A percentile compares a stretch with the other conserved stretches of the same genome.
Evolutionary conservation across 306 rosid species (phyloP).

Genomic region (Begonia fuchsioides): DNA sequence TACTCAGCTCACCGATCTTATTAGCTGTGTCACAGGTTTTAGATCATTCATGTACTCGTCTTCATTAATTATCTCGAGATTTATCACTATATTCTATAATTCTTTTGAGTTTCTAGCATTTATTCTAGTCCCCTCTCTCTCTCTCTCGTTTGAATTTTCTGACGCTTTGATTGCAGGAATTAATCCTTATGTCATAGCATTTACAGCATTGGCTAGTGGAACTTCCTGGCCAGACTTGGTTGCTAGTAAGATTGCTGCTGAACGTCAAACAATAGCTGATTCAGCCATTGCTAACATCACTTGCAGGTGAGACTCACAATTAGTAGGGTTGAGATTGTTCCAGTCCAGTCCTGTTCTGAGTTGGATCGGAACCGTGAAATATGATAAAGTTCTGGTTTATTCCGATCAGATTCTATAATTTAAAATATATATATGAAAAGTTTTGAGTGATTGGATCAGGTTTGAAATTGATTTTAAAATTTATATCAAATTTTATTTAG

Average conservation of each 20-base stretch:
- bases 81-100: too few relatives aligned
- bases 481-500: too few relatives aligned
- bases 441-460: too few relatives aligned
- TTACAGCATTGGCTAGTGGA: constrained; percentile 83
- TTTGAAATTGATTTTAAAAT: too few relatives aligned
- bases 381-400: too few relatives aligned
- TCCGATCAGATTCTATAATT: too few relatives aligned
- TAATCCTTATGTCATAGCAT: constrained; percentile 87
- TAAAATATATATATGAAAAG: too few relatives aligned
- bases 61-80: constrained; percentile 2
- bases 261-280: constrained; percentile 88
- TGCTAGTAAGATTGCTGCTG: constrained; percentile 95
- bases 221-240: constrained; percentile 99
- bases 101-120: too few relatives aligned
- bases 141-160: too few relatives aligned
- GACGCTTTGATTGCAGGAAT: constrained; percentile 36
- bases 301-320: constrained; percentile 62
- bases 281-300: constrained; percentile 97
- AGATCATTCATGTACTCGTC: constrained; percentile 10
- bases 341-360: too few relatives aligned
- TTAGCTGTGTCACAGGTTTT: constrained; percentile 94
- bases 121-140: neutral
- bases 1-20: constrained; percentile 71
- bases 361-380: too few relatives aligned
- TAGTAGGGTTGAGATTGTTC: too few relatives aligned